These are phyloP conservation scores for Aspergillus aculeatus DNA, from an alignment of 2,329 filamentous ascomycete genomes.

Conservation along the genomic window DNA sequence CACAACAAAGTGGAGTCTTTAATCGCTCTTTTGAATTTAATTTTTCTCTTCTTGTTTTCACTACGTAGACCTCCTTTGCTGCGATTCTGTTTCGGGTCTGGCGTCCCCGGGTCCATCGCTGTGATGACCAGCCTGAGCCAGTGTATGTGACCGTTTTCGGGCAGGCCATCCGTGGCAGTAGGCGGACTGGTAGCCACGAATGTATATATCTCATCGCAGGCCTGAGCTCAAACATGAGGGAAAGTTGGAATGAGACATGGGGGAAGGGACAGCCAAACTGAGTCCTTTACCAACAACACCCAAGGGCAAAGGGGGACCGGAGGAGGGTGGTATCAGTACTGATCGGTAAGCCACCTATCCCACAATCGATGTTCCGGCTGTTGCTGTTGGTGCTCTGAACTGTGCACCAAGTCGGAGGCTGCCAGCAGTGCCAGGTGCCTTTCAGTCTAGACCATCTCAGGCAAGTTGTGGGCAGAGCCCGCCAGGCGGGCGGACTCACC, in stretches of 20 bases:
- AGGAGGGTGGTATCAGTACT: conserved; percentile 10
- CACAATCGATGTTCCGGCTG: not conserved
- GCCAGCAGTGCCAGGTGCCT: not conserved
- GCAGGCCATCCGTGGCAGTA: not conserved
- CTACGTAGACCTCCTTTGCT: not conserved
- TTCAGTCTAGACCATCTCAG: not conserved
- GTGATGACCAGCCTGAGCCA: conserved; percentile 3
- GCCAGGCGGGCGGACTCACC: too few species aligned
- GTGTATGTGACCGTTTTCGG: not conserved
- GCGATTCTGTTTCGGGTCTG: conserved; percentile 1
- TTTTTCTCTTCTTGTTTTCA: not conserved
- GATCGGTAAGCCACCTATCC: not conserved
- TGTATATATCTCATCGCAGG: not conserved
- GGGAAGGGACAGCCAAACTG: conserved; percentile 11
- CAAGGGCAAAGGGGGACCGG: not conserved
- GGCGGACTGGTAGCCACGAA: not conserved
- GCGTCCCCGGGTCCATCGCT: not conserved
- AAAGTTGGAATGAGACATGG: conserved; percentile 7
- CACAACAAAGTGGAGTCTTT: conserved; percentile 1
- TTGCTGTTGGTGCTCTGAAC: not conserved
- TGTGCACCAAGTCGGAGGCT: not conserved
- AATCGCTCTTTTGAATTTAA: not conserved
- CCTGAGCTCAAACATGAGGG: too few species aligned
- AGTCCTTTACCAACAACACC: conserved; percentile 8
- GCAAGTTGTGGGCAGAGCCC: not conserved